These are phyloP conservation scores for Boletus tomentosulus DNA, from an alignment of 768 basidiomycete genomes.

Conservation along the genomic window DNA sequence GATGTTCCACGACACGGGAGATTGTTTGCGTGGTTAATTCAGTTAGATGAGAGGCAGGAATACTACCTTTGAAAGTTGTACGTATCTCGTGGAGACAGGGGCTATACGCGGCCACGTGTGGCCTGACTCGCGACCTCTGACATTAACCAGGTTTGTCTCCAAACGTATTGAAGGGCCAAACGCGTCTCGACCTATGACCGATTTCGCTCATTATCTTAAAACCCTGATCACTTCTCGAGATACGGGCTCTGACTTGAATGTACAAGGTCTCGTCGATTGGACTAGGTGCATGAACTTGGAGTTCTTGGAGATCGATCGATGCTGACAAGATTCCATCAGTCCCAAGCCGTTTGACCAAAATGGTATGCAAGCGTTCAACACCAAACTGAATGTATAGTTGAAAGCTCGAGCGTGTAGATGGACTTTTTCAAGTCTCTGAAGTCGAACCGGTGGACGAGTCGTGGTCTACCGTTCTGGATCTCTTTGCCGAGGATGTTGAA, in stretches of 20 bases:
- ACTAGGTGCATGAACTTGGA: conserved; percentile 16
- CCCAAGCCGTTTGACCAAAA: conserved; percentile 9
- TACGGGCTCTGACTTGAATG: conserved; percentile 9
- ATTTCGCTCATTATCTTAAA: conserved; percentile 22
- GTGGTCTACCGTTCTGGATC: conserved; percentile 33
- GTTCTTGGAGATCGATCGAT: conserved; percentile 5
- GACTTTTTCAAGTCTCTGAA: conserved; percentile 2
- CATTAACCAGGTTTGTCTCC: not conserved
- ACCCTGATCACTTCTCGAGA: conserved; percentile 15
- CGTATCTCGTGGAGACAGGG: too few species aligned
- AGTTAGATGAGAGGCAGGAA: too few species aligned
- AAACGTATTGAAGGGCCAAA: too few species aligned
- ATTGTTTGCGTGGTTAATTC: not conserved
- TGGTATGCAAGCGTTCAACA: conserved; percentile 11
- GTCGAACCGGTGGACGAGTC: conserved; percentile 14
- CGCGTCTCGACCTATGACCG: conserved; percentile 12
- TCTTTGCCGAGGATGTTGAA: conserved; percentile 16
- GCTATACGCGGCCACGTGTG: too few species aligned
- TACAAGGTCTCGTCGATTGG: conserved; percentile 20
- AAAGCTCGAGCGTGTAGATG: conserved; percentile 16
- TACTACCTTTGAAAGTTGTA: too few species aligned
- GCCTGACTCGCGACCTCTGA: too few species aligned
- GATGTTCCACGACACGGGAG: not conserved
- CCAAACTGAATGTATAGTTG: not conserved
- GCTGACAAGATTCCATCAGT: conserved; percentile 15